Evolutionary conservation across 352 stramenopile species (phyloP), one percentile per base, ranked within the genome.

Genomic region (Globisporangium spiculum): DNA sequence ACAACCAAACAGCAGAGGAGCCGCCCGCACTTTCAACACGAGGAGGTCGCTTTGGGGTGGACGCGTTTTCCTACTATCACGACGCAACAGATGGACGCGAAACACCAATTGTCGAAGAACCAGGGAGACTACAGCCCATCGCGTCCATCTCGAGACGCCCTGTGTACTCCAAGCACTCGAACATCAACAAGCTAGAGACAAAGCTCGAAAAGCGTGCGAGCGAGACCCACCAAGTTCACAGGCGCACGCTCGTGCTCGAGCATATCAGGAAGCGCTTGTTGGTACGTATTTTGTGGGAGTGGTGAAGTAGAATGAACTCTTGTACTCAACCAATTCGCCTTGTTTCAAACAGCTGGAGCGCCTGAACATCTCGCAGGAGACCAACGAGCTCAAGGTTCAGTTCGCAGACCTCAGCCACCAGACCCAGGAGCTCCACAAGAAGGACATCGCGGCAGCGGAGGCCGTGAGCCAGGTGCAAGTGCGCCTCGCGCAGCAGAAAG

Each of bases 101-200:
- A 12, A 60, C 65, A 18, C 70, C 73, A 27, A 77, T 86, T 4
- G 48, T 80, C 34, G 77, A 91, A 14, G 79, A 92, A 54, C 67
- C 72, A 1, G 80, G 81, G 3, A 83, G 84, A 0, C 64, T 93
- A 26, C 76, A 96, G 68, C 80, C 85, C 18, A 92, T 96, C 30
- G 71, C 75, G 3, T 90, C 86, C 14, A 89, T 94, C 53, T 94
- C 86, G 16, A 76, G 88, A 16, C 81, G 88, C 3, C 88, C 86
- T 0, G 75, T 96, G 65, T 94, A 96, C 72, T 86, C 88, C 10
- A 96, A 96, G 66, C 83, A 91, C 70, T 90, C 84, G 16, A 94
- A 94, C 32, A 96, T 94, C 61, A 80, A 78, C 55, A 80, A 93
- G 22, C 68, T 94, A 12, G 84, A 94, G 44, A 64, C 65, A 16